These are phyloP conservation scores for Cutaneotrichosporon arboriforme DNA, from an alignment of 1,284 basidiomycete genomes.

Conservation along the genomic window DNA sequence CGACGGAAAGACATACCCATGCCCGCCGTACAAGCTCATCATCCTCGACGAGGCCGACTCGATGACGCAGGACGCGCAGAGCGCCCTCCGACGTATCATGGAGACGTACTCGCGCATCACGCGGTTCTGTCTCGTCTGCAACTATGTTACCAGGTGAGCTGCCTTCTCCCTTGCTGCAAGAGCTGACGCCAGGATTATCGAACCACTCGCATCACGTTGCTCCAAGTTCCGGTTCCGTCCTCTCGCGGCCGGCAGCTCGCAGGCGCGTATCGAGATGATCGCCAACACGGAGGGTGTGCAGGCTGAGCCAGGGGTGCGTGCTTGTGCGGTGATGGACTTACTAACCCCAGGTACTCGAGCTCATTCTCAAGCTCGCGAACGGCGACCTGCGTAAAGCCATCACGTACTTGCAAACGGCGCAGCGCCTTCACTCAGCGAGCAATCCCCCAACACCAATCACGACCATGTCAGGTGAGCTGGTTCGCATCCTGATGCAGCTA, in stretches of 20 bases:
- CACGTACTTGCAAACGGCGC: constrained; percentile 94
- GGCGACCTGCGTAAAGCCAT: constrained; percentile 98
- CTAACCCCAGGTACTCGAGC: constrained; percentile 23
- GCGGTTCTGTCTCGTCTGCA: constrained; percentile 96
- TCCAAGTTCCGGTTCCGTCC: constrained; percentile 98
- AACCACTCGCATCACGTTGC: constrained; percentile 96
- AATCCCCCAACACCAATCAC: constrained; percentile 67
- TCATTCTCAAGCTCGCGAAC: constrained; percentile 56
- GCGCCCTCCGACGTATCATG: constrained; percentile 93
- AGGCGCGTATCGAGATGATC: constrained; percentile 72
- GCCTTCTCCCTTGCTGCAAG: too few relatives aligned
- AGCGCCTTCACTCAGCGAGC: constrained; percentile 69
- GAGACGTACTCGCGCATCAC: constrained; percentile 96
- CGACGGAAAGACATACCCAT: constrained; percentile 82
- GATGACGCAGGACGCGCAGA: constrained; percentile 99
- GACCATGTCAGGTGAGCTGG: constrained; percentile 48
- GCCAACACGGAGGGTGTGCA: constrained; percentile 56
- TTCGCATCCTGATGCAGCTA: not conserved
- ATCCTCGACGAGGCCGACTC: constrained; percentile 99
- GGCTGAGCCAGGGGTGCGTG: constrained; percentile 48
- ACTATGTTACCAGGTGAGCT: constrained; percentile 90
- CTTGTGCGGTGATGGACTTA: too few relatives aligned
- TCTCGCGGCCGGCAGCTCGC: constrained; percentile 71
- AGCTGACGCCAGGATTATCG: constrained; percentile 72
- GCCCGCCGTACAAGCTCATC: constrained; percentile 97